Evolutionary conservation across 1,139 yeast species (phyloP).

Genomic region (Yamadazyma jaroonii): DNA sequence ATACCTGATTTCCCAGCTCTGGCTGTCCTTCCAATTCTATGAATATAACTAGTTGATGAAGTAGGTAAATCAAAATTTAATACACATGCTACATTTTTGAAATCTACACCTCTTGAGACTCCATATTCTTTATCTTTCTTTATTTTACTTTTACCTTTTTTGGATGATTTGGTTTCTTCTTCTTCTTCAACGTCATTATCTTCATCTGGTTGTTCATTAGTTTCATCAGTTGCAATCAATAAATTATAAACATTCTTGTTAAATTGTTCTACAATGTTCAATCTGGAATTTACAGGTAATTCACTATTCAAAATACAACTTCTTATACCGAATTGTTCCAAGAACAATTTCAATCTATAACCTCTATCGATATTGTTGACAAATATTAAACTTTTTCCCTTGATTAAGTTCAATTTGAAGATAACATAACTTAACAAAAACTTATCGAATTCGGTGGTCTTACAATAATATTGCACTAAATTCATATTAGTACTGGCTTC

Average conservation of each 20-base stretch:
- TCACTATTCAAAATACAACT: conserved; percentile 90
- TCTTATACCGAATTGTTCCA: conserved; percentile 92
- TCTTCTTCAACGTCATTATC: conserved; percentile 38
- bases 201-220: conserved; percentile 53
- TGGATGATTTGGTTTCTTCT: conserved; percentile 44
- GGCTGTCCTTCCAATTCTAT: conserved; percentile 96
- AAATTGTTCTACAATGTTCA: conserved; percentile 93
- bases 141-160: conserved; percentile 27
- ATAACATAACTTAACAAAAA: conserved; percentile 88
- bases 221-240: conserved; percentile 93
- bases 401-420: conserved; percentile 81
- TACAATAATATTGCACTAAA: conserved; percentile 82
- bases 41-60: conserved; percentile 86
- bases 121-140: conserved; percentile 77
- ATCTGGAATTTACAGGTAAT: conserved; percentile 86
- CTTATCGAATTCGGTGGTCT: conserved; percentile 86
- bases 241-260: conserved; percentile 85
- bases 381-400: conserved; percentile 88
- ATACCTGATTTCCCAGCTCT: conserved; percentile 96
- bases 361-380: conserved; percentile 96
- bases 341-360: conserved; percentile 81
- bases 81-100: conserved; percentile 94
- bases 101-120: conserved; percentile 96
- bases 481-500: conserved; percentile 57
- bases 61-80: conserved; percentile 93